Conservation (phyloP, 768 basidiomycete species). For the Crucibulum laeve region DNA sequence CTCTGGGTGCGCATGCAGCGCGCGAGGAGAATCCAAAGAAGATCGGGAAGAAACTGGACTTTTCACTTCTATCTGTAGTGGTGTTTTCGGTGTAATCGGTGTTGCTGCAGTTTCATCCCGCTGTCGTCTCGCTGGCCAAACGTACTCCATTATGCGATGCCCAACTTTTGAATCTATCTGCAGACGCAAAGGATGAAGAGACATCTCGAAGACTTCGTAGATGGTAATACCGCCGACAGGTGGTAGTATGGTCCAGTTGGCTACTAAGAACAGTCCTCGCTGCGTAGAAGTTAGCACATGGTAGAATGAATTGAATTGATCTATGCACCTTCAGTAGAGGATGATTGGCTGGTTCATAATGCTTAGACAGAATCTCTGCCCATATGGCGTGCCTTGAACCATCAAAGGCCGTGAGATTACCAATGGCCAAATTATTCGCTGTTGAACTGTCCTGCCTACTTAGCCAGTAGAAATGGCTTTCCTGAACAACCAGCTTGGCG, state of each 20-base stretch:
- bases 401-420: slow-evolving; percentile 82
- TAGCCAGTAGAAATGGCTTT: slow-evolving; percentile 78
- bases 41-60: slow-evolving; percentile 27
- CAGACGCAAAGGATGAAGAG: slow-evolving; percentile 81
- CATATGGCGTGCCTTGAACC: slow-evolving; percentile 78
- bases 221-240: slow-evolving; percentile 94
- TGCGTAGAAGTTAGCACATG: slow-evolving; percentile 19
- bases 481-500: slow-evolving; percentile 80
- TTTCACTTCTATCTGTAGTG: slow-evolving; percentile 6
- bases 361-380: slow-evolving; percentile 83
- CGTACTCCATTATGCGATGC: slow-evolving; percentile 79
- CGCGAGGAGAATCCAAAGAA: slow-evolving; percentile 49
- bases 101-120: slow-evolving; percentile 21
- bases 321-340: slow-evolving; percentile 62
- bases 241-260: slow-evolving; percentile 79
- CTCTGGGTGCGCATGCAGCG: slow-evolving; percentile 15
- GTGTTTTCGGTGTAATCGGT: neutral
- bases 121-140: slow-evolving; percentile 68
- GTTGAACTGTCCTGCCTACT: slow-evolving; percentile 86
- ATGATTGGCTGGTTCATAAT: slow-evolving; percentile 65
- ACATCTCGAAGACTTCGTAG: slow-evolving; percentile 76
- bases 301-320: neutral
- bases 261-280: slow-evolving; percentile 70
- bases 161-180: slow-evolving; percentile 85
- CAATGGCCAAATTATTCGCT: slow-evolving; percentile 68